phyloP scores from a whole-genome alignment of 139 green algal species.

The Nannochloris sp. region DNA sequence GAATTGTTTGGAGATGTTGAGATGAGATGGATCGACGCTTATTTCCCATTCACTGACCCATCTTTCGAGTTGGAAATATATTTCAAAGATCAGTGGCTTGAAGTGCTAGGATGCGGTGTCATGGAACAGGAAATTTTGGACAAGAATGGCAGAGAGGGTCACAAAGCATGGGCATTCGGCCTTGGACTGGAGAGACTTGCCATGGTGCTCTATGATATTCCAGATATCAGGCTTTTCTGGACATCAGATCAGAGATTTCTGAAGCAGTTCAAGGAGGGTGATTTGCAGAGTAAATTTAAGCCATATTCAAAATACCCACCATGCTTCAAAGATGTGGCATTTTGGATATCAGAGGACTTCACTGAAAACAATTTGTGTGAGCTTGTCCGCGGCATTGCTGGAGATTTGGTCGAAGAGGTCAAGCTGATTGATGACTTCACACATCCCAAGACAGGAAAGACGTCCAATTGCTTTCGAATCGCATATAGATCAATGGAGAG shows the following conservation, averaged over 20 bases:
- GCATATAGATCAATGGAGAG: conserved; percentile 88
- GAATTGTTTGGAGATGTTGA: conserved; percentile 81
- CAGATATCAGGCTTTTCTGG: conserved; percentile 98
- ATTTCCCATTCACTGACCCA: conserved; percentile 99
- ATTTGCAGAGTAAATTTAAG: conserved; percentile 76
- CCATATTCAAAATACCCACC: conserved; percentile 91
- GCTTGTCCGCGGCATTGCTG: conserved; percentile 62
- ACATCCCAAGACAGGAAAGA: conserved; percentile 82
- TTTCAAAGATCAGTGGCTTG: conserved; percentile 96
- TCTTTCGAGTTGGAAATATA: conserved; percentile 98
- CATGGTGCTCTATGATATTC: conserved; percentile 98
- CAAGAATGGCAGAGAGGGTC: conserved; percentile 35
- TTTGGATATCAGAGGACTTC: conserved; percentile 87
- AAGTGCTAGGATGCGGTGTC: conserved; percentile 97
- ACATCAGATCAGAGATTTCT: conserved; percentile 80
- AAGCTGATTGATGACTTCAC: conserved; percentile 94
- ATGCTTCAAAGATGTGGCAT: conserved; percentile 96
- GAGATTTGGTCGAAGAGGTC: conserved; percentile 91
- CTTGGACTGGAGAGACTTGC: conserved; percentile 94
- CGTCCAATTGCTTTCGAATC: conserved; percentile 94
- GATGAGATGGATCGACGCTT: conserved; percentile 91
- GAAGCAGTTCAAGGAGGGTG: conserved; percentile 74
- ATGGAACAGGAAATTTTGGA: conserved; percentile 90
- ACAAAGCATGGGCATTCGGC: conserved; percentile 43
- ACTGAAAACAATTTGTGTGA: conserved; percentile 99